Conservation (phyloP, 495 filamentous ascomycete species). For the Aspergillus incahuasiensis region DNA sequence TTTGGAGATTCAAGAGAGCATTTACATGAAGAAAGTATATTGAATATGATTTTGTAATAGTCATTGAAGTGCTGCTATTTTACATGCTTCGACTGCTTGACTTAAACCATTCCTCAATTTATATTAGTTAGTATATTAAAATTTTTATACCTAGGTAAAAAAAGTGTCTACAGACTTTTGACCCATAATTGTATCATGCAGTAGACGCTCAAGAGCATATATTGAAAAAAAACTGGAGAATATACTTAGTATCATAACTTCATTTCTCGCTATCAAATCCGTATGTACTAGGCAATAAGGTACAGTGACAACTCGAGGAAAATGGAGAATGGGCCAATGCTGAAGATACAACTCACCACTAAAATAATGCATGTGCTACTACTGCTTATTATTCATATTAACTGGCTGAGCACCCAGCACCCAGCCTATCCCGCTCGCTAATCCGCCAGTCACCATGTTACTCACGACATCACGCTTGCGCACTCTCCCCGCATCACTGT, state of each 20-base stretch:
- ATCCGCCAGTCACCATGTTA: slow-evolving; percentile 65
- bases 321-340: no score
- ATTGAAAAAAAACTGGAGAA: background rate
- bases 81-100: no score
- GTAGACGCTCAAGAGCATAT: no score
- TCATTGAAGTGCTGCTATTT: background rate
- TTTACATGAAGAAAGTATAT: background rate
- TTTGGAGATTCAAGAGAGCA: background rate
- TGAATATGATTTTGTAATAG: background rate
- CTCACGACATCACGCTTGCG: slow-evolving; percentile 77
- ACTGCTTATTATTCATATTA: slow-evolving; percentile 17
- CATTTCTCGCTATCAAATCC: background rate
- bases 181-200: no score
- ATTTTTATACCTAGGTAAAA: no score
- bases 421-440: slow-evolving; percentile 84
- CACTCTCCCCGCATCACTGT: slow-evolving; percentile 42
- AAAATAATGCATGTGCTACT: background rate
- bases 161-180: no score
- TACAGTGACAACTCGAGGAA: background rate
- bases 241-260: background rate
- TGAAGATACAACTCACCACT: background rate
- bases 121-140: no score
- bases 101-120: no score
- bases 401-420: slow-evolving; percentile 69
- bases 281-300: background rate